phyloP scores from a whole-genome alignment of 331 rosid species.

The Acacia pycnantha region DNA sequence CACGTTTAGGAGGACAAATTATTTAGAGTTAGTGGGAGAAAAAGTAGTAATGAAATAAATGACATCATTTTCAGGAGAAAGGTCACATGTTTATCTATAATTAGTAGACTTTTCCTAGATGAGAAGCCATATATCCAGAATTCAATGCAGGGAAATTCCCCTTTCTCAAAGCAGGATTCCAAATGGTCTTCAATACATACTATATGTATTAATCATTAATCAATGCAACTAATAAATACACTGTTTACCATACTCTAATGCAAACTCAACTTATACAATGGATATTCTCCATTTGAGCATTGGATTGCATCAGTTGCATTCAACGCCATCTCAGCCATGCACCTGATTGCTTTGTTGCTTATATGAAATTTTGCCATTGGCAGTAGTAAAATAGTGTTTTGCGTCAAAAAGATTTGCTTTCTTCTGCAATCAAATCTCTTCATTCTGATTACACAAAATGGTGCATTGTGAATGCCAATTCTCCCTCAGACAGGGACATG shows the following conservation, averaged over 20 bases:
- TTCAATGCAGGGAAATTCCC: neutral
- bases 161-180: neutral
- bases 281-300: neutral
- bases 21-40: conserved; percentile 1
- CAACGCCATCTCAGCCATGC: neutral
- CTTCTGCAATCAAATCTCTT: neutral
- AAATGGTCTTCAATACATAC: neutral
- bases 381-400: neutral
- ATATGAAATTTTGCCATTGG: neutral
- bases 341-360: neutral
- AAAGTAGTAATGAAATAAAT: neutral
- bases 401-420: neutral
- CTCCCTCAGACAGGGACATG: neutral
- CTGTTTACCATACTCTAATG: neutral
- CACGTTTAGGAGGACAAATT: neutral
- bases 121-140: neutral
- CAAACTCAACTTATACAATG: neutral
- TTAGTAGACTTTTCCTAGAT: neutral
- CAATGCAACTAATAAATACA: neutral
- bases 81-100: neutral
- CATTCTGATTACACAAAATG: neutral
- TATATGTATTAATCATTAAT: neutral
- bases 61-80: neutral
- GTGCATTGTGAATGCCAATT: neutral
- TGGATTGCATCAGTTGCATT: neutral